Evolutionary conservation across 257 asterid genomes (phyloP).

Genomic region (Anisodus acutangulus): DNA sequence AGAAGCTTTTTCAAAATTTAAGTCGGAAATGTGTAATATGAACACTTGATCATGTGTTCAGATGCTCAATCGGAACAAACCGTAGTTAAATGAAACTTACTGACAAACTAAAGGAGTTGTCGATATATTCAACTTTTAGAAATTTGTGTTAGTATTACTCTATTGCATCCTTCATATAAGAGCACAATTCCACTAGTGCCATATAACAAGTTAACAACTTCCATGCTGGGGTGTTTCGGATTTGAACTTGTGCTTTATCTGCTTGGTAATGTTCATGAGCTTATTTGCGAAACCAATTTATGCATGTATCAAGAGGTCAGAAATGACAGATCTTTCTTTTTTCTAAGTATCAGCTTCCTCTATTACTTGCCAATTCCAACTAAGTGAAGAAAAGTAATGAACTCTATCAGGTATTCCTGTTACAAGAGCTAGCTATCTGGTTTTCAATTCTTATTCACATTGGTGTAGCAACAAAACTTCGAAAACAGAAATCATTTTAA

Average conservation of each 20-base stretch:
- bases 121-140: neutral
- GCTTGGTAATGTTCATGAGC: conserved; percentile 9
- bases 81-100: too few relatives aligned
- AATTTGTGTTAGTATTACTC: neutral
- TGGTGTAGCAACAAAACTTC: neutral
- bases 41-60: too few relatives aligned
- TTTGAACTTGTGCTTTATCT: conserved; percentile 32
- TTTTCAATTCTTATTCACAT: conserved; percentile 9
- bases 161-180: conserved; percentile 12
- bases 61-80: too few relatives aligned
- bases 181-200: conserved; percentile 19
- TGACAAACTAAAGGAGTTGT: too few relatives aligned
- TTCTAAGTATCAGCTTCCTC: conserved; percentile 5
- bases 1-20: too few relatives aligned
- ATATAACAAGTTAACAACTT: neutral
- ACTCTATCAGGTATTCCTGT: neutral
- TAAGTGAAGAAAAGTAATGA: neutral
- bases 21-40: too few relatives aligned
- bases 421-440: conserved; percentile 1
- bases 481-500: neutral
- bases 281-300: conserved; percentile 31
- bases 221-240: conserved; percentile 32
- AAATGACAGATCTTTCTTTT: neutral
- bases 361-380: neutral
- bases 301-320: conserved; percentile 28